Evolutionary conservation across 2,329 filamentous ascomycete species (phyloP).

Genomic region (Gremmenia infestans): DNA sequence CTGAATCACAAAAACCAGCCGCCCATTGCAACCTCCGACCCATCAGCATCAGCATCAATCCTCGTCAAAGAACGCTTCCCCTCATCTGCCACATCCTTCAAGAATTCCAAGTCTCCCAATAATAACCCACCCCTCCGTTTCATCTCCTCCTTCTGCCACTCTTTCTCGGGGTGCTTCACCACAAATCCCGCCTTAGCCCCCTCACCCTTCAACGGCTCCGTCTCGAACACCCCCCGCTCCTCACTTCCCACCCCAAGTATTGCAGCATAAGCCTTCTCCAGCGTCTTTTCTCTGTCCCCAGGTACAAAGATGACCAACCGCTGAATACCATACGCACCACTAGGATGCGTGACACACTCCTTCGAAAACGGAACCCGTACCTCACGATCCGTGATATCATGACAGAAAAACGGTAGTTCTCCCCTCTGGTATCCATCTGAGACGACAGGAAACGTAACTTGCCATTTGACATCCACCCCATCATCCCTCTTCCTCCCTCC

Average conservation of each 20-base stretch:
- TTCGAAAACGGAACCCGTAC: constrained; percentile 47
- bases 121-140: constrained; percentile 11
- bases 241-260: constrained; percentile 13
- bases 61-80: neutral
- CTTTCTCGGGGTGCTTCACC: constrained; percentile 1
- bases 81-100: neutral
- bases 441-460: constrained; percentile 43
- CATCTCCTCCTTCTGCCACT: constrained; percentile 4
- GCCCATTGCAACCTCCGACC: neutral
- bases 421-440: constrained; percentile 36
- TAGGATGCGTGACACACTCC: constrained; percentile 43
- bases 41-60: neutral
- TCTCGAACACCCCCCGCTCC: constrained; percentile 1
- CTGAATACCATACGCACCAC: constrained; percentile 46
- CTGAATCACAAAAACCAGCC: neutral
- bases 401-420: constrained; percentile 58
- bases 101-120: constrained; percentile 12
- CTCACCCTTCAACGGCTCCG: constrained; percentile 2
- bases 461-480: constrained; percentile 54
- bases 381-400: constrained; percentile 55
- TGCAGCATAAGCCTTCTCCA: constrained; percentile 30
- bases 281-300: constrained; percentile 14
- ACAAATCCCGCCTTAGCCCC: neutral
- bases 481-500: constrained; percentile 53
- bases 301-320: constrained; percentile 37